These are phyloP conservation scores for Candida stauntonica DNA, from an alignment of 805 yeast species.

Conservation along the genomic window DNA sequence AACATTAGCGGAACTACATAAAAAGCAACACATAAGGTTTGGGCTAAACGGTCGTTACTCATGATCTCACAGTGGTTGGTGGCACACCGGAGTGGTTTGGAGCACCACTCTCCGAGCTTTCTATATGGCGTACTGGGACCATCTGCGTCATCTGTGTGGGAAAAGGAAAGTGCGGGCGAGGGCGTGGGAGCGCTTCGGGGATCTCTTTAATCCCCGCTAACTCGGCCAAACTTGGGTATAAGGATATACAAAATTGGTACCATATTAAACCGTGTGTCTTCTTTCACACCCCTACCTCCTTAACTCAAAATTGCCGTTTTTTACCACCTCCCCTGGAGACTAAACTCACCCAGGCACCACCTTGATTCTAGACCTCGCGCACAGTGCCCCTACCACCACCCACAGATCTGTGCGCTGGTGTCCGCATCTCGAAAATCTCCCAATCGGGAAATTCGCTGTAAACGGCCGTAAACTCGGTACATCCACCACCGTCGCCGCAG, in stretches of 20 bases:
- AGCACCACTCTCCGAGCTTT: no score
- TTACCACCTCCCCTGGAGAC: not conserved
- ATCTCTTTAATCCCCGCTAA: not conserved
- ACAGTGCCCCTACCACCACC: constrained; percentile 5
- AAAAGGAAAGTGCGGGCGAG: not conserved
- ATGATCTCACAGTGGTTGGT: not conserved
- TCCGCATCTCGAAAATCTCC: constrained; percentile 6
- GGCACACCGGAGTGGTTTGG: no score
- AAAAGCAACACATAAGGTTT: no score
- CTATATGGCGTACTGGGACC: no score
- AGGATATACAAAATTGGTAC: not conserved
- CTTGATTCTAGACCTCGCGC: not conserved
- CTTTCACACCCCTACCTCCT: not conserved
- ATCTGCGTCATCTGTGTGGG: not conserved
- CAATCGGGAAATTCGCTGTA: constrained; percentile 3
- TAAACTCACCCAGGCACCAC: not conserved
- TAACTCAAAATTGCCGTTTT: not conserved
- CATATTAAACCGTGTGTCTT: not conserved
- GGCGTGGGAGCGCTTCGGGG: not conserved
- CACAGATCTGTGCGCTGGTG: constrained; percentile 3
- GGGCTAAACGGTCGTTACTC: not conserved
- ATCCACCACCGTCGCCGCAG: constrained; percentile 6
- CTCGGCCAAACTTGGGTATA: not conserved
- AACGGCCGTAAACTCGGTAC: constrained; percentile 3
- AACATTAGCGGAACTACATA: no score